Base-by-base conservation (phyloP, 805 yeast species). In the Zygoascus flipseniorum region DNA sequence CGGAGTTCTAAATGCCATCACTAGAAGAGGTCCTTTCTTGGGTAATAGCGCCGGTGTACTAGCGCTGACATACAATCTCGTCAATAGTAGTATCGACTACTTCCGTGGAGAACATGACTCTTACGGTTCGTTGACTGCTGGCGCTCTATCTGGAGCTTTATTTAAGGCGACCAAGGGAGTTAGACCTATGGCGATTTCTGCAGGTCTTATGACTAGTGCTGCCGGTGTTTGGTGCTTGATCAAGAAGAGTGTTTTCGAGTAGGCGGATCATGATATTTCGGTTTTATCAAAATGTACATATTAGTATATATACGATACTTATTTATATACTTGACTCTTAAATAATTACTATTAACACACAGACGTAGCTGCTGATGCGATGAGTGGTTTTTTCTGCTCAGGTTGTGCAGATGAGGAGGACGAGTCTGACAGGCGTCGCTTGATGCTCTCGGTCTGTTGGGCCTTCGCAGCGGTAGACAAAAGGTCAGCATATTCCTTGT, bases 11-110 rank as follows among this genome's bases (percentile, higher is more conserved):
- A 93, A 93, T 76, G 87, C 88, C 66, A 79, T 93, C 64, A 93
- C 99, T 43, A 86, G 89, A 66, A 83, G 96, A 69, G 99, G 99
- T 56, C 99, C 99, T 20, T 92, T 81, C 70, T 72, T 92, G 66
- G 99, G 98, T 62, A 93, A 93, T 75, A 83, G 85, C 51, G 95
- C 96, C 14, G 99, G 97, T 73, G 95, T 89, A 19, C 76, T 93
- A 61, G 97, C 97, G 23, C 72, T 93, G 63, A 79, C 86, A 59
- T 93, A 93, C 73, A 93, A 93, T 73, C 69, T 92, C 60, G 76
- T 88, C 61, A 90, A 89, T 71, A 81, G 93, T 31, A 67, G 84
- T 10, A 75, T 93, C 59, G 98, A 88, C 69, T 76, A 79, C 44
- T 60, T 83, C 52, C 84, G 97, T 72, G 97, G 95, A 51, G 80